Evolutionary conservation across 352 stramenopile species (phyloP), one percentile per base, ranked within the genome.

Genomic region (Globisporangium paroecandrum): DNA sequence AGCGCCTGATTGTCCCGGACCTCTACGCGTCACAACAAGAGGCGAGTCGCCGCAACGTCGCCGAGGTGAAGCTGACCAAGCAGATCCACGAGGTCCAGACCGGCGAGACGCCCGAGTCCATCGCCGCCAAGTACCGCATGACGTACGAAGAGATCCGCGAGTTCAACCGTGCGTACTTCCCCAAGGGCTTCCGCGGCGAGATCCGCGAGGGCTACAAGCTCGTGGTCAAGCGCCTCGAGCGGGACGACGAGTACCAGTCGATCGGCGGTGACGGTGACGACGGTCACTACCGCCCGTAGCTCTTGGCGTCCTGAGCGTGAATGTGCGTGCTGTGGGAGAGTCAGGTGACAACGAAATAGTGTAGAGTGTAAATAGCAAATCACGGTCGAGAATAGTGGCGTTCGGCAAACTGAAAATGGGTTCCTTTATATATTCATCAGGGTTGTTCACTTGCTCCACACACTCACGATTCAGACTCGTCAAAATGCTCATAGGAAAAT

Each of bases 131-230:
- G 34, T 95, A 90, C 73, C 73, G 69, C 49, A 95, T 95, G 87
- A 93, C 79, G 61, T 91, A 91, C 64, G 87, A 95, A 38, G 85
- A 94, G 73, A 77, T 95, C 68, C 87, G 87, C 36, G 87, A 94
- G 73, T 94, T 71, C 69, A 95, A 95, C 66, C 87, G 87, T 58
- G 83, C 80, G 24, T 95, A 93, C 72, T 95, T 95, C 66, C 87
- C 87, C 22, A 94, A 93, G 69, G 87, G 87, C 60, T 95, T 90
- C 70, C 83, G 85, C 10, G 87, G 87, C 43, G 81, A 93, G 69
- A 94, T 95, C 65, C 81, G 74, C 4, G 76, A 78, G 13, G 85
- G 81, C 41, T 89, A 89, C 75, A 95, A 94, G 69, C 71, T 95
- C 38, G 87, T 95, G 20, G 87, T 95, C 41, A 93, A 91, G 71